Base-by-base conservation (phyloP, 2,329 filamentous ascomycete species). In the Aspergillus ochraceus region DNA sequence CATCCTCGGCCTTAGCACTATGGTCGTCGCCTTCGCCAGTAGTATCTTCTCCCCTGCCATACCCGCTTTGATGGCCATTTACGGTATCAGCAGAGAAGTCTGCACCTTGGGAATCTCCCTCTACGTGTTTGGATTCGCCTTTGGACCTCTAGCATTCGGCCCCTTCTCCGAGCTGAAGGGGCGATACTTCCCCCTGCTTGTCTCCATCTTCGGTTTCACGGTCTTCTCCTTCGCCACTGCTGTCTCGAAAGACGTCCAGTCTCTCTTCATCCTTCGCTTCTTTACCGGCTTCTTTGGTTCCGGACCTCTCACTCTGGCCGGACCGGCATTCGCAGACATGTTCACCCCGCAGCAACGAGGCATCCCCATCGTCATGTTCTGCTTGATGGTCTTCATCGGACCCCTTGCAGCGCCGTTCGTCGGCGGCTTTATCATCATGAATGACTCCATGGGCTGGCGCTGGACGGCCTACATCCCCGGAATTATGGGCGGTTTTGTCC, bases 221-320 rank as follows among this genome's bases (percentile, higher is more conserved):
- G 56, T 80, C 3, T 80, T 81, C 65, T 76, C 72, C 17, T 76
- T 81, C 42, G 77, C 74, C 3, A 74, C 74, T 0, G 79, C 78
- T 2, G 72, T 66, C n/a, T 74, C 71, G 58, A 68, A 71, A 58
- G 74, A 72, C 51, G 65, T 76, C 5, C 68, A 70, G 17, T 68
- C 69, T 3, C 57, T 78, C 2, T 70, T 77, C 62, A 66, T 77
- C 29, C 73, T 70, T 6, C 65, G 79, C 12, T 80, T 79, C 68
- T 78, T 81, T 60, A 74, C 64, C 20, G 78, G 78, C 2, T 65
- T 79, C 3, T 79, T 79, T 55, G 78, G 74, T 0, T 71, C 72
- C 1, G 71, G 75, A 17, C 75, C 77, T 2, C 64, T 79, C 8
- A 70, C 69, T 26, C 72, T 79, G 30, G 73, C 75, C 24, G 66